Evolutionary conservation across 345 rosid genomes (phyloP).

Genomic region (Gossypium ekmanianum): DNA sequence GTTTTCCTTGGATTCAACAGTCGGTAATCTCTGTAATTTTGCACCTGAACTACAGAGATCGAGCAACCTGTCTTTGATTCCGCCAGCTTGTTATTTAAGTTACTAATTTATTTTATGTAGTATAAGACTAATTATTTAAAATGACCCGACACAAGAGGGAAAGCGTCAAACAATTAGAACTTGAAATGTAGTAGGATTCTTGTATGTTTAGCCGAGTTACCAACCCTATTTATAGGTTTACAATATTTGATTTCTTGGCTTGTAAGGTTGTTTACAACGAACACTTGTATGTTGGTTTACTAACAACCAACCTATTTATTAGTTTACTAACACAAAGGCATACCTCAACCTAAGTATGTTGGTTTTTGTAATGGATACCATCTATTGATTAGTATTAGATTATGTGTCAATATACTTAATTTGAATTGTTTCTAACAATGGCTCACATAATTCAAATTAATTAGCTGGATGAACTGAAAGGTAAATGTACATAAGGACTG

Average conservation of each 20-base stretch:
- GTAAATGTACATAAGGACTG: no score
- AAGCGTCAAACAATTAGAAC: background rate
- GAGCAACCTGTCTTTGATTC: background rate
- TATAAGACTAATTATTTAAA: background rate
- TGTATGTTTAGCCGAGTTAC: background rate
- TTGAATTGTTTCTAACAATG: background rate
- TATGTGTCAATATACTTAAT: background rate
- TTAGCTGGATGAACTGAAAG: background rate
- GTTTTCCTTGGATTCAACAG: background rate
- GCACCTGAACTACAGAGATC: background rate
- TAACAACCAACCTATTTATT: no score
- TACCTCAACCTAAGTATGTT: background rate
- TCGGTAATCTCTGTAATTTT: background rate
- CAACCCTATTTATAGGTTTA: background rate
- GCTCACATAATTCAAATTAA: background rate
- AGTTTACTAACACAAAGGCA: background rate
- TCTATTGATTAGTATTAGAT: background rate
- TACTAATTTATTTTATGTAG: background rate
- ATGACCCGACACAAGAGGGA: background rate
- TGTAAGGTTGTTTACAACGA: background rate
- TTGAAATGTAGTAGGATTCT: background rate
- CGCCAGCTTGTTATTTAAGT: constrained; percentile 2
- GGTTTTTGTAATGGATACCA: constrained; percentile 3
- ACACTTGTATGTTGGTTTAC: background rate
- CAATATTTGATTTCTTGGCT: background rate